Conservation (phyloP, 2,329 filamentous ascomycete genomes). For the Colletotrichum aenigma region DNA sequence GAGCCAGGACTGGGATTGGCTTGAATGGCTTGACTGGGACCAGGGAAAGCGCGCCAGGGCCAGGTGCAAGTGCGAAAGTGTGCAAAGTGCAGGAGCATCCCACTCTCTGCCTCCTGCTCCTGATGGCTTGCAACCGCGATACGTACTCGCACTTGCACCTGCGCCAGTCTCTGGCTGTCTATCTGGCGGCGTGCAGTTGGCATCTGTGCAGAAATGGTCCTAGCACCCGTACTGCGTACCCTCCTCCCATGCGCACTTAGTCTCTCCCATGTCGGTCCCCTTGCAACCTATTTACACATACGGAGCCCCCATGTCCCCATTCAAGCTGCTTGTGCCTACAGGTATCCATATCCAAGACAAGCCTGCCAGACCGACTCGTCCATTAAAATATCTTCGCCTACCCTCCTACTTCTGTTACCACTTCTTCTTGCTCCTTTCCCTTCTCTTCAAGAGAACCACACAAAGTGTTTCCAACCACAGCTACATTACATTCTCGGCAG, state of each 20-base stretch:
- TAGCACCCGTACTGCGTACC: not conserved
- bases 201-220: constrained; percentile 12
- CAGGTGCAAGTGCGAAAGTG: not conserved
- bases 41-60: not conserved
- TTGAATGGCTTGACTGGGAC: not conserved
- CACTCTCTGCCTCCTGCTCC: not conserved
- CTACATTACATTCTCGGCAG: not conserved
- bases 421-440: not conserved
- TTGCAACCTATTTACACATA: constrained; percentile 14
- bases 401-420: not conserved
- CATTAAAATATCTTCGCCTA: constrained; percentile 16
- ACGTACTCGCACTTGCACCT: not conserved
- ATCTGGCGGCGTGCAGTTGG: constrained; percentile 11
- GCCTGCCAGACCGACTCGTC: constrained; percentile 12
- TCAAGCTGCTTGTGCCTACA: not conserved
- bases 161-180: not conserved
- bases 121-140: not conserved
- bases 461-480: not conserved
- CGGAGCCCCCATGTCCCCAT: constrained; percentile 12
- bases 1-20: not conserved
- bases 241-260: not conserved
- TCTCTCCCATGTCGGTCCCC: not conserved
- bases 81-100: constrained; percentile 5
- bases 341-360: constrained; percentile 10
- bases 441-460: not conserved